A percentile compares a stretch with the other conserved stretches of the same genome.
These are phyloP conservation scores for Plasmodium gonderi DNA, from an alignment of 169 alveolate species.

Conservation along the genomic window DNA sequence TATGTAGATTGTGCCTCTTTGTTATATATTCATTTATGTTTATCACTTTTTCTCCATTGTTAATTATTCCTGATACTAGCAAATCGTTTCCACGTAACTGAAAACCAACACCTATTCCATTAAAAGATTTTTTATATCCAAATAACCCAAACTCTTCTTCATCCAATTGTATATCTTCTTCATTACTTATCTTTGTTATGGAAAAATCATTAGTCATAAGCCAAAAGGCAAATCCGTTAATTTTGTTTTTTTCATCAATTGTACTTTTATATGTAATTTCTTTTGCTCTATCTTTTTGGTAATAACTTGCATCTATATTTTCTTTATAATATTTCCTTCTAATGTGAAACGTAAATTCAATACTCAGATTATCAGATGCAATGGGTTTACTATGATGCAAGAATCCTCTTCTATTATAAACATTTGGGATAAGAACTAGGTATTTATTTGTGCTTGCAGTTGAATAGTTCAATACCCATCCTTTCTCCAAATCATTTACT, in stretches of 20 bases:
- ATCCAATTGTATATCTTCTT: neutral
- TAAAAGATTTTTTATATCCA: conserved; percentile 47
- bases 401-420: conserved; percentile 59
- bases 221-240: conserved; percentile 67
- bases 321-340: conserved; percentile 7
- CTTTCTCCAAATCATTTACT: conserved; percentile 15
- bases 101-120: conserved; percentile 50
- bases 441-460: conserved; percentile 32
- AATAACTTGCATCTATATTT: conserved; percentile 15
- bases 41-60: conserved; percentile 11
- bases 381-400: conserved; percentile 23
- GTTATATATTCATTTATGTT: neutral
- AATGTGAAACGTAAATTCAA: conserved; percentile 26
- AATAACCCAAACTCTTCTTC: conserved; percentile 20
- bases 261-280: conserved; percentile 1
- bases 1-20: neutral
- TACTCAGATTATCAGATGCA: conserved; percentile 4
- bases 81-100: conserved; percentile 18
- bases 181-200: neutral
- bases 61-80: conserved; percentile 10
- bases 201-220: conserved; percentile 2
- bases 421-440: conserved; percentile 49
- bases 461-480: conserved; percentile 47
- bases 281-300: neutral
- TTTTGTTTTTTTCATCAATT: conserved; percentile 15